Conservation (phyloP, 1,139 yeast genomes). For the Scheffersomyces titani region DNA sequence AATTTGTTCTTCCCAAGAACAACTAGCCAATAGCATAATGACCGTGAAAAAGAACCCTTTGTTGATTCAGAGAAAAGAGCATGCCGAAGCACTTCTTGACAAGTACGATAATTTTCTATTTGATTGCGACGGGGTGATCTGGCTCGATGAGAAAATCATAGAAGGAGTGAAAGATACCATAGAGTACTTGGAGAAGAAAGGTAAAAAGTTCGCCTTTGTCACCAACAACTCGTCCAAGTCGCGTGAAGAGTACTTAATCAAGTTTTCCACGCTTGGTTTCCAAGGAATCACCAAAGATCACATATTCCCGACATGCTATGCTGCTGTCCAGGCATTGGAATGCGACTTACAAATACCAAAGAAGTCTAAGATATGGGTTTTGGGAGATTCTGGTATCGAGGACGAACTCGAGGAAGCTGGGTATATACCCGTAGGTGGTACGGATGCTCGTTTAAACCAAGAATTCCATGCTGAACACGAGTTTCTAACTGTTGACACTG, state of each 20-base stretch:
- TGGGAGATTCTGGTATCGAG: constrained; percentile 82
- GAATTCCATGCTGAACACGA: constrained; percentile 44
- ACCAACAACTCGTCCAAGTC: constrained; percentile 45
- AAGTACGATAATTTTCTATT: constrained; percentile 80
- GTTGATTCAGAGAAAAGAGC: constrained; percentile 25
- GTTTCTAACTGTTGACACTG: constrained; percentile 43
- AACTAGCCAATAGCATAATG: background rate
- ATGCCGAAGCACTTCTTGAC: constrained; percentile 56
- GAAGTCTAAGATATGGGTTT: constrained; percentile 68
- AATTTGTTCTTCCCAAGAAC: background rate
- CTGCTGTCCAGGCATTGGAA: constrained; percentile 31
- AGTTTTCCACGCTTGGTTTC: constrained; percentile 36
- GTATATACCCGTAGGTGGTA: constrained; percentile 72
- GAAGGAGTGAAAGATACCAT: constrained; percentile 75
- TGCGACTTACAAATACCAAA: constrained; percentile 24
- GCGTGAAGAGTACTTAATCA: constrained; percentile 30
- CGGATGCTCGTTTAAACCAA: constrained; percentile 42
- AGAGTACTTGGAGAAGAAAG: constrained; percentile 45
- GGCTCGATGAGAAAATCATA: constrained; percentile 77
- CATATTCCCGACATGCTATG: constrained; percentile 42
- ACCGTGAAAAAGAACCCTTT: background rate
- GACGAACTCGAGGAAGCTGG: constrained; percentile 72
- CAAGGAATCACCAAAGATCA: constrained; percentile 27
- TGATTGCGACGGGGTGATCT: constrained; percentile 93
- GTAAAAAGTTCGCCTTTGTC: constrained; percentile 36